Evolutionary conservation across 805 yeast genomes (phyloP), one percentile per base, ranked within the genome.

Genomic region (Blastobotrys mokoenaii): DNA sequence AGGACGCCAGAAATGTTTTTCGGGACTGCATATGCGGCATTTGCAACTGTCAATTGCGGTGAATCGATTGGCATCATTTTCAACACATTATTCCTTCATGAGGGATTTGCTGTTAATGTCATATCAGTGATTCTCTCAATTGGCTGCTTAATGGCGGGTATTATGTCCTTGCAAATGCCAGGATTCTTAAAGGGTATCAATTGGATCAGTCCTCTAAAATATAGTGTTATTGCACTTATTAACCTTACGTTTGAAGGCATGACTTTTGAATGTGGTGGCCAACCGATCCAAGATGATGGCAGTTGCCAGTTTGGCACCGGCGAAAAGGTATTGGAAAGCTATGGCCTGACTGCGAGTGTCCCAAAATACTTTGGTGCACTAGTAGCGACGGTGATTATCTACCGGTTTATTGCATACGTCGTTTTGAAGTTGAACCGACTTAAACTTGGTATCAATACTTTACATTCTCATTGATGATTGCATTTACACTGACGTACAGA

Each of bases 41-140:
- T 77, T 46, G 65, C 74, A 20, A 71, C 79, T 18, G 73, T 80
- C 14, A 77, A 80, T 51, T 79, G 88, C 49, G 96, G 96, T 31
- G 96, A 87, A 60, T 80, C 90, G 5, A 67, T 87, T 29, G 96
- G 96, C 0, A 83, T 87, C 5, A 71, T 84, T 41, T 82, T 87
- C 47, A 85, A 84, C 56, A 80, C 89, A 3, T 53, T 82, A 0
- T 80, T 87, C 55, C 65, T 69, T 40, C 87, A 86, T 55, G 74
- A 86, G 29, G 95, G 95, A 0, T 76, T 86, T 56, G 94, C 93
- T 0, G 79, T 84, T 14, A 84, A 83, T 58, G 64, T 84, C 2
- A 77, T 87, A 31, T 75, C 89, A 0, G 72, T 79, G 7, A 59
- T 83, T 25, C 65, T 84, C 43, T 76, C 86, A 2, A 65, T 85